Percentiles rank a stretch among this genome's conserved stretches.
Conservation (phyloP, 805 yeast genomes). For the Kodamaea neixiangensis region DNA sequence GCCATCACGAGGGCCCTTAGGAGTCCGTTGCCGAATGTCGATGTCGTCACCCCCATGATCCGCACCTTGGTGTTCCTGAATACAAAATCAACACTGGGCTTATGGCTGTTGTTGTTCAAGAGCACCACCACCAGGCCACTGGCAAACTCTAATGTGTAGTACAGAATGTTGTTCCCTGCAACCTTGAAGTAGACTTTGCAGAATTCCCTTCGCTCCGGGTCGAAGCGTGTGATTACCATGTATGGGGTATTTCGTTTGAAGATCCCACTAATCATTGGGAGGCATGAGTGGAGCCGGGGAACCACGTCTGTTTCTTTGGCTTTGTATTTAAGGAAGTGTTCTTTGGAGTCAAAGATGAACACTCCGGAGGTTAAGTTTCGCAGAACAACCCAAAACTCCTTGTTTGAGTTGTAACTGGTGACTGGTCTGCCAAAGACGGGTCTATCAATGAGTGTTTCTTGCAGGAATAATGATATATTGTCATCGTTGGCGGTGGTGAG, state of each 20-base stretch:
- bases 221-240: slow-evolving; percentile 19
- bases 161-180: slow-evolving; percentile 28
- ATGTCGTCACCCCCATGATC: slow-evolving; percentile 32
- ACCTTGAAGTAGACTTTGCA: slow-evolving; percentile 34
- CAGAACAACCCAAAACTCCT: slow-evolving; percentile 21
- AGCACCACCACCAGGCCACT: slow-evolving; percentile 21
- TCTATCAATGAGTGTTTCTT: slow-evolving; percentile 21
- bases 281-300: slow-evolving; percentile 23
- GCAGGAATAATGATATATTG: slow-evolving; percentile 16
- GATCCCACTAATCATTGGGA: slow-evolving; percentile 22
- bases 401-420: slow-evolving; percentile 11
- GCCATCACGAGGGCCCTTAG: slow-evolving; percentile 25
- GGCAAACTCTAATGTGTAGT: slow-evolving; percentile 28
- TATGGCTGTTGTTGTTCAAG: slow-evolving; percentile 29
- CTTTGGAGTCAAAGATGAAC: slow-evolving; percentile 16
- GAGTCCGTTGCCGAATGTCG: slow-evolving; percentile 37
- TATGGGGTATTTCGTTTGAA: slow-evolving; percentile 34
- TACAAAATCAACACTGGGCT: slow-evolving; percentile 31
- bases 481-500: slow-evolving; percentile 6
- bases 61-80: slow-evolving; percentile 31
- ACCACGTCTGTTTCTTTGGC: slow-evolving; percentile 7
- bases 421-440: slow-evolving; percentile 17
- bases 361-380: slow-evolving; percentile 23
- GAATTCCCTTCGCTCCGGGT: slow-evolving; percentile 20
- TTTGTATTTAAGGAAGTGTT: slow-evolving; percentile 12